Conservation (phyloP, 164 flowering plant genomes). For the Cinnamomum micranthum region DNA sequence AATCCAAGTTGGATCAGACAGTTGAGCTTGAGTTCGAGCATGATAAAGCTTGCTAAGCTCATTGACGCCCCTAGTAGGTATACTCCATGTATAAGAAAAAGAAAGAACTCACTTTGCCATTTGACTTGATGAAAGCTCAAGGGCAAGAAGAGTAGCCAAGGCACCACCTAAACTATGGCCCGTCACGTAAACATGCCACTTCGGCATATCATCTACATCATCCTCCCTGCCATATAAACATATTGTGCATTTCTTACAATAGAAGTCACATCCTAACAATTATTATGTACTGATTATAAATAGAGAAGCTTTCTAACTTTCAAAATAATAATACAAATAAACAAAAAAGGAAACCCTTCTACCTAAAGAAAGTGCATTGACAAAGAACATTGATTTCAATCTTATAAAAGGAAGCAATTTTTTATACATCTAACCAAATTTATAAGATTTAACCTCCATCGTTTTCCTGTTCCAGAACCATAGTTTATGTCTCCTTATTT, state of each 20-base stretch:
- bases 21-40: too few species aligned
- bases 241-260: not conserved
- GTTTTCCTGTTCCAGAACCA: too few species aligned
- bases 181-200: constrained; percentile 89
- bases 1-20: too few species aligned
- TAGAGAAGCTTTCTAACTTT: not conserved
- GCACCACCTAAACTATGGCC: constrained; percentile 99
- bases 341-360: not conserved
- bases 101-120: constrained; percentile 69
- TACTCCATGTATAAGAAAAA: not conserved
- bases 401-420: not conserved
- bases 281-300: not conserved
- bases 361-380: not conserved
- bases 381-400: not conserved
- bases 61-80: too few species aligned
- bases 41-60: too few species aligned
- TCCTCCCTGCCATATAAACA: constrained; percentile 49
- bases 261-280: not conserved
- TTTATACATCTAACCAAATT: constrained; percentile 3
- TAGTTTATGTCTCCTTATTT: too few species aligned
- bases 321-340: too few species aligned
- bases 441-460: too few species aligned
- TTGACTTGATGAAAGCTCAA: constrained; percentile 88
- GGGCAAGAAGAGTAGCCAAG: constrained; percentile 87
- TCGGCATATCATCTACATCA: constrained; percentile 29